phyloP scores from a whole-genome alignment of 495 filamentous ascomycete species.

The Talaromyces nanjingensis region DNA sequence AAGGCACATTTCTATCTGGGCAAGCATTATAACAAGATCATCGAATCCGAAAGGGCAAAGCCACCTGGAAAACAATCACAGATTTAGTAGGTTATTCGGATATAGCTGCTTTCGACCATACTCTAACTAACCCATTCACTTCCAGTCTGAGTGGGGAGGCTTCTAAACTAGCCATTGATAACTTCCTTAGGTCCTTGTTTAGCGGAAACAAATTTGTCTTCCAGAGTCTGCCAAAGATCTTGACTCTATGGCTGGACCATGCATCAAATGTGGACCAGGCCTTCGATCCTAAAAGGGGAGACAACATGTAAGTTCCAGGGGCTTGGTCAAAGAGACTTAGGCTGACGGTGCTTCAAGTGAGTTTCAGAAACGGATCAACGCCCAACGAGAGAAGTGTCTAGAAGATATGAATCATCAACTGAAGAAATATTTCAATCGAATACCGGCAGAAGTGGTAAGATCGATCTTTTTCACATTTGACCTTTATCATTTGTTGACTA shows the following conservation, averaged over 20 bases:
- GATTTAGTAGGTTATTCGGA: slow-evolving; percentile 34
- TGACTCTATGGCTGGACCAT: slow-evolving; percentile 93
- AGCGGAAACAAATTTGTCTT: slow-evolving; percentile 93
- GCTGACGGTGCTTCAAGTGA: slow-evolving; percentile 28
- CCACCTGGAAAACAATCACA: slow-evolving; percentile 56
- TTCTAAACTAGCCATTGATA: slow-evolving; percentile 84
- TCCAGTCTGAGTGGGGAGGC: slow-evolving; percentile 62
- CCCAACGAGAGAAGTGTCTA: slow-evolving; percentile 57
- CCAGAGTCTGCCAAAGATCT: slow-evolving; percentile 79
- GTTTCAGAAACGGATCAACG: slow-evolving; percentile 47
- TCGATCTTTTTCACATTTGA: not conserved
- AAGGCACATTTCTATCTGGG: slow-evolving; percentile 96
- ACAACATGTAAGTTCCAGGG: slow-evolving; percentile 37
- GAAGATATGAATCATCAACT: slow-evolving; percentile 64
- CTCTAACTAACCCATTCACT: not conserved
- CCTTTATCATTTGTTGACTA: slow-evolving; percentile 14
- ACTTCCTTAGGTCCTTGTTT: slow-evolving; percentile 77
- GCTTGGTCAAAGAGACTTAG: slow-evolving; percentile 4
- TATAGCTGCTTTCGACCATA: not conserved
- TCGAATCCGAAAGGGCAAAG: slow-evolving; percentile 79
- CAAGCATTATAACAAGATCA: slow-evolving; percentile 93
- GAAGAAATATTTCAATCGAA: slow-evolving; percentile 60
- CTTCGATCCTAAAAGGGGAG: slow-evolving; percentile 59
- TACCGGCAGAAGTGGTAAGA: slow-evolving; percentile 68
- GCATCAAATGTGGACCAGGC: slow-evolving; percentile 64